A percentile compares a stretch with the other conserved stretches of the same genome.
phyloP scores from a whole-genome alignment of 225 moss, liverwort and hornwort genomes.

The Takakia lepidozioides region DNA sequence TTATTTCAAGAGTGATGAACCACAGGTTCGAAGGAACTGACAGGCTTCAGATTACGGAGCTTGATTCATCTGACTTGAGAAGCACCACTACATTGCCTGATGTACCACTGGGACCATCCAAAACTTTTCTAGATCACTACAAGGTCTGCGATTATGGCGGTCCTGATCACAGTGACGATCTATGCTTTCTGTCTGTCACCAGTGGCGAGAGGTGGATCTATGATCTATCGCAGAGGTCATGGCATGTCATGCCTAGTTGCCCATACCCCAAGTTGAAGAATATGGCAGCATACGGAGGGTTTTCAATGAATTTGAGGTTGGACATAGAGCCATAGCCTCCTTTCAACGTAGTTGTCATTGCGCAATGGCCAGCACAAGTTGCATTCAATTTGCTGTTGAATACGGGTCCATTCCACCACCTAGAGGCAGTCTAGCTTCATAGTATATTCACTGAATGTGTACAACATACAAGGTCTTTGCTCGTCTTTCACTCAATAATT shows the following conservation, averaged over 20 bases:
- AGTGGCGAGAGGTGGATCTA: slow-evolving; percentile 55
- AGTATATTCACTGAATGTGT: no score
- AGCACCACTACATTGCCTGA: slow-evolving; percentile 27
- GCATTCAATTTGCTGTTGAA: no score
- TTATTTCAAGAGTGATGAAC: slow-evolving; percentile 49
- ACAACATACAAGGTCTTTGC: no score
- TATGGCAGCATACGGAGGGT: slow-evolving; percentile 51
- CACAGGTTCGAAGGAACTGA: slow-evolving; percentile 48
- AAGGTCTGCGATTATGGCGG: slow-evolving; percentile 40
- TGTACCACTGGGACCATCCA: slow-evolving; percentile 43
- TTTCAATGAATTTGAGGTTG: slow-evolving; percentile 41
- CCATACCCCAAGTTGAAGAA: slow-evolving; percentile 30
- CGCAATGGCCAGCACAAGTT: no score
- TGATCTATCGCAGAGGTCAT: slow-evolving; percentile 40
- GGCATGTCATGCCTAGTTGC: slow-evolving; percentile 48
- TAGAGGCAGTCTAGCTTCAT: no score
- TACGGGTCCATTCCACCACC: no score
- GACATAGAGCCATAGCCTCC: slow-evolving; percentile 50
- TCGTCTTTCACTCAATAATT: no score
- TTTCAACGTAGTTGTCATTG: no score
- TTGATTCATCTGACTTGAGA: slow-evolving; percentile 24
- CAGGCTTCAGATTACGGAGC: slow-evolving; percentile 41
- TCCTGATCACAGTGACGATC: slow-evolving; percentile 32
- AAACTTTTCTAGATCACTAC: slow-evolving; percentile 49
- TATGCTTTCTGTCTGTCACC: slow-evolving; percentile 41